Percentiles rank a stretch among this genome's conserved stretches.
Evolutionary conservation across 2,329 filamentous ascomycete species (phyloP).

Genomic region (Colletotrichum salicis): DNA sequence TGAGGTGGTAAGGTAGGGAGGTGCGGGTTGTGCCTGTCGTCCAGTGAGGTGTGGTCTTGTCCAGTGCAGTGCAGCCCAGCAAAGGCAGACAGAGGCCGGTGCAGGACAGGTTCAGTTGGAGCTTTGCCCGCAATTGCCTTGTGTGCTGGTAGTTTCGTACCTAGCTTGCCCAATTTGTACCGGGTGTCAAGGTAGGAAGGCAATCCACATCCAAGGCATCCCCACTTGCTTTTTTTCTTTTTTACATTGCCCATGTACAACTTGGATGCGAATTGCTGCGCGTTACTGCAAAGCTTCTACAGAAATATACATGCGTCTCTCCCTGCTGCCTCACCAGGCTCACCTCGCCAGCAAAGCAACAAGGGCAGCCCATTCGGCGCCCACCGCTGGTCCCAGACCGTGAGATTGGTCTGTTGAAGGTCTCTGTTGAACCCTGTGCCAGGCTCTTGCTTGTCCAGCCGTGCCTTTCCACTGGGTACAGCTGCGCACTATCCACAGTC

Average conservation of each 20-base stretch:
- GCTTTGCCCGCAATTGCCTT: not conserved
- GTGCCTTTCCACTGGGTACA: slow-evolving; percentile 15
- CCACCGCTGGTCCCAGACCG: slow-evolving; percentile 18
- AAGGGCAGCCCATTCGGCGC: slow-evolving; percentile 14
- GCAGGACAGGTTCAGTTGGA: not conserved
- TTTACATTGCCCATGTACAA: not conserved
- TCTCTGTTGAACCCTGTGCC: slow-evolving; percentile 1
- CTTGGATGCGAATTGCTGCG: not conserved
- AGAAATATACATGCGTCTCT: not conserved
- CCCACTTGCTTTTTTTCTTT: not conserved
- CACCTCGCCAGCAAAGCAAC: slow-evolving; percentile 15
- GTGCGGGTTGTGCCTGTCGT: not conserved
- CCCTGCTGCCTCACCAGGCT: slow-evolving; percentile 5
- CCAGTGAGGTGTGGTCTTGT: not conserved
- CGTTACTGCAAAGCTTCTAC: not conserved
- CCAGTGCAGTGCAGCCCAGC: not conserved
- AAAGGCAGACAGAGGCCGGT: not conserved
- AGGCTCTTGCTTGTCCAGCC: slow-evolving; percentile 25
- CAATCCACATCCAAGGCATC: not conserved
- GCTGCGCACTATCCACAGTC: slow-evolving; percentile 6
- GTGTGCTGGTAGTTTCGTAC: too few species aligned
- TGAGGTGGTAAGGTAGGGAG: not conserved
- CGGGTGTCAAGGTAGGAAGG: not conserved
- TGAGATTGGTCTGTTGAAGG: slow-evolving; percentile 15
- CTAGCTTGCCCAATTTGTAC: not conserved